Conservation (phyloP, 176 grass and related monocot genomes). For the Zoysia pacifica region DNA sequence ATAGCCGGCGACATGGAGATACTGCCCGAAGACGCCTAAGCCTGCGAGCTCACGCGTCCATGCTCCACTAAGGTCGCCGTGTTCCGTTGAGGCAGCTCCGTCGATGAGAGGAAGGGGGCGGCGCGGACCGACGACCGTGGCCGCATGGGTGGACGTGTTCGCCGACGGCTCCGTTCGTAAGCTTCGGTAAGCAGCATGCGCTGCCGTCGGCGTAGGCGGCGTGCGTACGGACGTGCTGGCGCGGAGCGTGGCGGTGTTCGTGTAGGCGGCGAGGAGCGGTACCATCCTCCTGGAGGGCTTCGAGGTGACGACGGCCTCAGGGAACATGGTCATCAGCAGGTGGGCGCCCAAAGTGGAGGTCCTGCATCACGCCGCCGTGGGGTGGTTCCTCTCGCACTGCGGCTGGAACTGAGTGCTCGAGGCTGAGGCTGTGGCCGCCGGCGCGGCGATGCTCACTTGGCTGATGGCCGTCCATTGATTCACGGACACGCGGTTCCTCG, state of each 20-base stretch:
- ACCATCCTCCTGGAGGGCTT: constrained; percentile 30
- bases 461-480: constrained; percentile 62
- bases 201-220: constrained; percentile 34
- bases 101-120: too few relatives aligned
- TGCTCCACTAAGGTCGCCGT: too few relatives aligned
- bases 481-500: constrained; percentile 45
- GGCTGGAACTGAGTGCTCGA: constrained; percentile 60
- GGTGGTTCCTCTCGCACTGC: constrained; percentile 55
- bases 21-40: too few relatives aligned
- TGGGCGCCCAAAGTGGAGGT: constrained; percentile 64
- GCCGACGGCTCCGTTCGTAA: constrained; percentile 42
- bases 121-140: constrained; percentile 5
- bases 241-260: constrained; percentile 40
- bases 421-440: constrained; percentile 38
- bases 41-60: too few relatives aligned
- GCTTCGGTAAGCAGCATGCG: constrained; percentile 57
- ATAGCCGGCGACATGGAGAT: too few relatives aligned
- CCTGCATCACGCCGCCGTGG: constrained; percentile 55
- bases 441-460: constrained; percentile 62
- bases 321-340: constrained; percentile 35
- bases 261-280: constrained; percentile 47
- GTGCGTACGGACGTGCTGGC: constrained; percentile 46
- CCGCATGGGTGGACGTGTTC: constrained; percentile 60
- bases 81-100: too few relatives aligned
- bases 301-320: constrained; percentile 33